Conservation (phyloP, 2,329 filamentous ascomycete genomes). For the Sclerotinia sclerotiorum region DNA sequence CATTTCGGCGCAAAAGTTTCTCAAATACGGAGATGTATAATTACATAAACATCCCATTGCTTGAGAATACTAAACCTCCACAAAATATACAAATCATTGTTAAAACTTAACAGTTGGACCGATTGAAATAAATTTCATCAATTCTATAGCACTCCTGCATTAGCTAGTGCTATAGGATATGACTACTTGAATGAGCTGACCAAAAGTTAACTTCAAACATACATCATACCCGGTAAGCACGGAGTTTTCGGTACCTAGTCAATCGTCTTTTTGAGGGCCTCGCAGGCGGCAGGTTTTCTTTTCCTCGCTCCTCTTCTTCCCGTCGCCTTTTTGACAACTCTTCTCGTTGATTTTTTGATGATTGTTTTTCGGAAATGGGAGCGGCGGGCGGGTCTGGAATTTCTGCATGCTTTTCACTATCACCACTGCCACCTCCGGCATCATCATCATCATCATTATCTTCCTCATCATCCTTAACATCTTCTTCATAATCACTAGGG, state of each 20-base stretch:
- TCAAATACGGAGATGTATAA: no score
- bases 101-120: neutral
- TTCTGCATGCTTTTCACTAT: neutral
- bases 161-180: conserved; percentile 1
- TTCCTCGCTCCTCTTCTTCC: neutral
- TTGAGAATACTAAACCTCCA: neutral
- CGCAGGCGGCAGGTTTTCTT: neutral
- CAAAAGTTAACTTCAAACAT: conserved; percentile 2
- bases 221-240: conserved; percentile 11
- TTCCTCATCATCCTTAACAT: neutral
- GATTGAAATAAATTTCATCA: neutral
- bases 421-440: neutral
- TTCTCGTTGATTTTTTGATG: neutral
- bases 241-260: conserved; percentile 4
- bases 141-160: neutral
- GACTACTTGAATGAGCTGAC: neutral
- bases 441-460: neutral
- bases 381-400: no score
- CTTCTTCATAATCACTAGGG: neutral
- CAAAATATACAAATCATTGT: neutral
- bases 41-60: neutral
- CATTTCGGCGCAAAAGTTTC: neutral
- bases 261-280: neutral
- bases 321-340: neutral
- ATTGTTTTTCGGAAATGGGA: neutral